phyloP scores from a whole-genome alignment of 2,329 filamentous ascomycete species.

The Cladosporium halotolerans region DNA sequence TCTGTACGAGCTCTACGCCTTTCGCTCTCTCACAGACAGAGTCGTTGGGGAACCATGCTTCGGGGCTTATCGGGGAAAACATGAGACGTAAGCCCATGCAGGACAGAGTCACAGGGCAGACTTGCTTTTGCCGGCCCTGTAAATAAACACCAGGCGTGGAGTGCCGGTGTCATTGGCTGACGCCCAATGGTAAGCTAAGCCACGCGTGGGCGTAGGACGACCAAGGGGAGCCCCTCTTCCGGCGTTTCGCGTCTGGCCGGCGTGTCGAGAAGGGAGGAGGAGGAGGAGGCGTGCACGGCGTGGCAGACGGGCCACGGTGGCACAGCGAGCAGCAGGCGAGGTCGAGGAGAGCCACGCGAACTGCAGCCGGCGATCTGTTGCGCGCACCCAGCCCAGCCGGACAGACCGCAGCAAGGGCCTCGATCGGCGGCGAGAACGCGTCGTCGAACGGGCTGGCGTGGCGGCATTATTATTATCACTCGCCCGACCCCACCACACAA shows the following conservation, averaged over 20 bases:
- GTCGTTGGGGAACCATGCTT: neutral
- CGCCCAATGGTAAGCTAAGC: neutral
- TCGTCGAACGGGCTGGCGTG: too few species aligned
- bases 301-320: too few species aligned
- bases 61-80: neutral
- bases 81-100: neutral
- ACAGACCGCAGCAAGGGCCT: too few species aligned
- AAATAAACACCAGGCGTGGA: neutral
- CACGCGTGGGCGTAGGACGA: neutral
- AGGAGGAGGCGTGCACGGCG: too few species aligned
- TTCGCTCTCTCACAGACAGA: too few species aligned
- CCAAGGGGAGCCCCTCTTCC: neutral
- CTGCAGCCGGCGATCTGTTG: too few species aligned
- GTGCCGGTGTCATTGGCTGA: neutral
- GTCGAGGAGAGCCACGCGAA: too few species aligned
- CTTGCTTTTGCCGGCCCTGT: neutral
- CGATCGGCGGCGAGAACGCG: too few species aligned
- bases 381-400: too few species aligned
- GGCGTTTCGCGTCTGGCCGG: neutral
- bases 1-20: too few species aligned
- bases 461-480: neutral
- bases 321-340: too few species aligned
- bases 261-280: neutral
- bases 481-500: neutral
- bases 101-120: neutral